Evolutionary conservation across 2,329 filamentous ascomycete species (phyloP).

Genomic region (Paecilomyces variotii): DNA sequence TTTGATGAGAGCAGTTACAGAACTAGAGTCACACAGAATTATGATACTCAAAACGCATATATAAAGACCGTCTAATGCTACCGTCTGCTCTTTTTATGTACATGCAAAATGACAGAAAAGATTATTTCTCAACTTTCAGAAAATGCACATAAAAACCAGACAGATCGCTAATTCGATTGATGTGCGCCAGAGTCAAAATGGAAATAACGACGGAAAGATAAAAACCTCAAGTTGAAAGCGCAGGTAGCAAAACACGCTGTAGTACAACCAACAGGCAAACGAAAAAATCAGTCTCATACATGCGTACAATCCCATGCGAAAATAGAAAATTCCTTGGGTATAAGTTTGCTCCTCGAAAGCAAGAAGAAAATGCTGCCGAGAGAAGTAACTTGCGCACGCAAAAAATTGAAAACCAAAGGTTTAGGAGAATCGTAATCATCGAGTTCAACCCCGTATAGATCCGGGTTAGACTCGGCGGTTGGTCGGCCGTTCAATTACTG

Average conservation of each 20-base stretch:
- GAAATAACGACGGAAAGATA: not conserved
- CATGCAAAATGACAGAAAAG: not conserved
- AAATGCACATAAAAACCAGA: not conserved
- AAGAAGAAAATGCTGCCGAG: not conserved
- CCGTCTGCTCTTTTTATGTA: not conserved
- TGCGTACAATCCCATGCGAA: not conserved
- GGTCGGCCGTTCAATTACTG: not conserved
- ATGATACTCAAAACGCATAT: not conserved
- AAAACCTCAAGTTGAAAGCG: not conserved
- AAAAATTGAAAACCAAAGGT: not conserved
- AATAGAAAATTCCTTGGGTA: not conserved
- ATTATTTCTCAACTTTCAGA: not conserved
- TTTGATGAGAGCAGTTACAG: no score
- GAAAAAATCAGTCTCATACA: not conserved
- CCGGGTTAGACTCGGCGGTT: not conserved
- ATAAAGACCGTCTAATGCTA: not conserved
- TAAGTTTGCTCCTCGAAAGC: not conserved
- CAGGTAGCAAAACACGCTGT: not conserved
- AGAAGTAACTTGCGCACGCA: not conserved
- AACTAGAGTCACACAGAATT: no score
- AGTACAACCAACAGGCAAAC: not conserved
- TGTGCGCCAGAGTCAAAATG: not conserved
- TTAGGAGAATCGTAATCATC: not conserved
- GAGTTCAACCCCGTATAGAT: not conserved
- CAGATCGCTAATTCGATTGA: not conserved